Percentiles rank a stretch among this genome's conserved stretches.
Evolutionary conservation across 495 filamentous ascomycete genomes (phyloP).

Genomic region (Penicillium pulvis): DNA sequence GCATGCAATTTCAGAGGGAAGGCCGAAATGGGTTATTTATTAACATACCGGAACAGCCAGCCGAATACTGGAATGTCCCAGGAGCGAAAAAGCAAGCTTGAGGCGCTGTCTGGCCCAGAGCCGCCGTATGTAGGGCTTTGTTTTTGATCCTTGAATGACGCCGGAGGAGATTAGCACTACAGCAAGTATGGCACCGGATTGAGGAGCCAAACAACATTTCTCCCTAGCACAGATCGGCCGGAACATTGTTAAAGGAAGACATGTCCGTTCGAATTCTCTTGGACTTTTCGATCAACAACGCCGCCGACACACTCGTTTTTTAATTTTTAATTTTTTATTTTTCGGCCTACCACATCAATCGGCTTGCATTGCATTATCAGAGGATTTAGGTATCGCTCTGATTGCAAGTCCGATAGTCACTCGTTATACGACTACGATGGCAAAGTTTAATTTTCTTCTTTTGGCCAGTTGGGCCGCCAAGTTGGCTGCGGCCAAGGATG

Average conservation of each 20-base stretch:
- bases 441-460: conserved; percentile 24
- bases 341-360: conserved; percentile 3
- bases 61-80: conserved; percentile 21
- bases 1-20: conserved; percentile 6
- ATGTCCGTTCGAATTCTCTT: conserved; percentile 2
- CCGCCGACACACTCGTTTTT: conserved; percentile 17
- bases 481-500: conserved; percentile 33
- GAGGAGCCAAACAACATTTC: conserved; percentile 15
- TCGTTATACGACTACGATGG: conserved; percentile 25
- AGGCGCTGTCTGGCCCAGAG: conserved; percentile 2
- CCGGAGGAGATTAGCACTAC: conserved; percentile 12
- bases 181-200: conserved; percentile 1
- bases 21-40: conserved; percentile 9
- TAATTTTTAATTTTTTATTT: conserved; percentile 14
- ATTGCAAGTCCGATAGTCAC: conserved; percentile 19
- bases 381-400: conserved; percentile 26
- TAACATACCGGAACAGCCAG: conserved; percentile 21
- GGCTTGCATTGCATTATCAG: conserved; percentile 9
- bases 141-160: conserved; percentile 18
- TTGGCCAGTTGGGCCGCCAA: conserved; percentile 27
- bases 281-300: conserved; percentile 9
- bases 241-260: conserved; percentile 14
- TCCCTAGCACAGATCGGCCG: conserved; percentile 26
- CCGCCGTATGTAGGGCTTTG: conserved; percentile 2
- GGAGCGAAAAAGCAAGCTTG: background rate